Percentiles rank a stretch among this genome's conserved stretches.
These are phyloP conservation scores for Zizania latifolia DNA, from an alignment of 176 grass and related monocot species.

Conservation along the genomic window DNA sequence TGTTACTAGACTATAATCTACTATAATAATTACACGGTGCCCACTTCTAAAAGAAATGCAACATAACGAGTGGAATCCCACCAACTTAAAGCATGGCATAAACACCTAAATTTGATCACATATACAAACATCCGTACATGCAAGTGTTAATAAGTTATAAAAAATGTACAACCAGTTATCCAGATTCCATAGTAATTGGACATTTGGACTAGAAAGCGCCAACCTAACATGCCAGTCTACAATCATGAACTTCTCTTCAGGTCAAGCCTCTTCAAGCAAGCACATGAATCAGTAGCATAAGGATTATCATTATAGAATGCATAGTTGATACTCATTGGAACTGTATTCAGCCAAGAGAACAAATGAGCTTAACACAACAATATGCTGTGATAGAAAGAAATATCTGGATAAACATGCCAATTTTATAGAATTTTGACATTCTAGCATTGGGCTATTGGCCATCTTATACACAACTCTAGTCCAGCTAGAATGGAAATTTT, in stretches of 20 bases:
- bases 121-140: not conserved
- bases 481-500: not conserved
- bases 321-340: conserved; percentile 5
- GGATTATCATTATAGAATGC: not conserved
- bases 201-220: not conserved
- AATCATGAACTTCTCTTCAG: not conserved
- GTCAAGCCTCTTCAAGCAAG: not conserved
- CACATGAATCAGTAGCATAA: not conserved
- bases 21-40: not conserved
- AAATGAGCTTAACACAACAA: not conserved
- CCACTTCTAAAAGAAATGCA: not conserved
- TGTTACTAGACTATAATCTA: not conserved
- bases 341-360: not conserved
- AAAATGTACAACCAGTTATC: not conserved
- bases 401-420: not conserved
- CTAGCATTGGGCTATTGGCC: not conserved
- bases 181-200: not conserved
- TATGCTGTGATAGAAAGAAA: not conserved
- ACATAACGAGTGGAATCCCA: not conserved
- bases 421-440: conserved; percentile 2
- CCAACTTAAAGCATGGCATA: not conserved
- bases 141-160: not conserved
- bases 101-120: conserved; percentile 11
- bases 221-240: not conserved
- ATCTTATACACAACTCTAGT: not conserved